Evolutionary conservation across 805 yeast species (phyloP).

Genomic region (Saturnispora zaruensis): DNA sequence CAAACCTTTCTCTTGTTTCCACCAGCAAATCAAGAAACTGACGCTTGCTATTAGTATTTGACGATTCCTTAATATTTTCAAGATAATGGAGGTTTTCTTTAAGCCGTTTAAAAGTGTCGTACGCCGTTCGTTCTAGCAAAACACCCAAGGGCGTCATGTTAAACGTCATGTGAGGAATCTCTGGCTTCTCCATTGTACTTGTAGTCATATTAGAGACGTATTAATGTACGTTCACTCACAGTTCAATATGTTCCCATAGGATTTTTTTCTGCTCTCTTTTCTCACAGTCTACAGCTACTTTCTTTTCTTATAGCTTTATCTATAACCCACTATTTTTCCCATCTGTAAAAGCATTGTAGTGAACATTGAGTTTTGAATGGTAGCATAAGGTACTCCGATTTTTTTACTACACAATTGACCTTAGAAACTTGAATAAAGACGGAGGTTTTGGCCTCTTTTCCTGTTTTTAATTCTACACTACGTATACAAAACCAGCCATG

Average conservation of each 20-base stretch:
- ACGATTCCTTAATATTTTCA: constrained; percentile 34
- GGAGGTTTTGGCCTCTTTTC: not conserved
- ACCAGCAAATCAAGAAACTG: constrained; percentile 62
- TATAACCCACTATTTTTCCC: not conserved
- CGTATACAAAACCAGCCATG: not conserved
- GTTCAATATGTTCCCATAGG: not conserved
- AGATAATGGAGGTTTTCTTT: constrained; percentile 53
- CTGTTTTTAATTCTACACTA: not conserved
- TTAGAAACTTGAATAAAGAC: not conserved
- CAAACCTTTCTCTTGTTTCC: constrained; percentile 69
- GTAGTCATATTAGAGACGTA: not conserved
- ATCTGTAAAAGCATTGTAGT: not conserved
- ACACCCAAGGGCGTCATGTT: constrained; percentile 59
- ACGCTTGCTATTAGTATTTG: constrained; percentile 59
- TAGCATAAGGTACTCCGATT: not conserved
- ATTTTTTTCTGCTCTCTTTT: not conserved
- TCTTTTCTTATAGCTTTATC: not conserved
- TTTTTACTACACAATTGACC: not conserved
- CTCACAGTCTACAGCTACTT: not conserved
- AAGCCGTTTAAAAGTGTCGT: constrained; percentile 55
- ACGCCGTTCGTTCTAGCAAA: constrained; percentile 51
- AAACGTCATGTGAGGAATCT: constrained; percentile 60
- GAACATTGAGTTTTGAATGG: not conserved
- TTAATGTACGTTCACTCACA: not conserved
- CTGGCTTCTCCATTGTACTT: constrained; percentile 14